Evolutionary conservation across 306 rosid species (phyloP).

Genomic region (Fragaria ananassa): DNA sequence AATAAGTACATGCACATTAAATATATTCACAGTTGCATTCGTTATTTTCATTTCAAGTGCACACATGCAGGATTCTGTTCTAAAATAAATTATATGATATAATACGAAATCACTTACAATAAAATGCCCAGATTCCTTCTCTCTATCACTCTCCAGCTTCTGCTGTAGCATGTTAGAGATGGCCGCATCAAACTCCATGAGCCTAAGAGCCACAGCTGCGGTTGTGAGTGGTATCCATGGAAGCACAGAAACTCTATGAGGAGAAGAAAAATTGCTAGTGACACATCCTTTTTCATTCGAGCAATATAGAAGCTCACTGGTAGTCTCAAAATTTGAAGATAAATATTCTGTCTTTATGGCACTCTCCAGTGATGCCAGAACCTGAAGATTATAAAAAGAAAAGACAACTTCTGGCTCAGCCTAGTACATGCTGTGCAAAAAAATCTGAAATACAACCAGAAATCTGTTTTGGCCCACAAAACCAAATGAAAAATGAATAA

Average conservation of each 20-base stretch:
- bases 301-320: slow-evolving; percentile 52
- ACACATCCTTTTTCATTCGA: slow-evolving; percentile 27
- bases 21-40: neutral
- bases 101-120: slow-evolving; percentile 35
- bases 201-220: slow-evolving; percentile 68
- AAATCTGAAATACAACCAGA: neutral
- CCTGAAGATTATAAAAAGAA: slow-evolving; percentile 32
- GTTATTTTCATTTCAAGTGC: neutral
- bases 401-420: neutral
- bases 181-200: slow-evolving; percentile 66
- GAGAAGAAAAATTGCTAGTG: slow-evolving; percentile 21
- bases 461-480: neutral
- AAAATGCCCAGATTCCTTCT: slow-evolving; percentile 36
- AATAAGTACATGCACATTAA: neutral
- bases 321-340: slow-evolving; percentile 53
- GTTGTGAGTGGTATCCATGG: slow-evolving; percentile 76
- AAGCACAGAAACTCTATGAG: slow-evolving; percentile 42
- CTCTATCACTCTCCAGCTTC: slow-evolving; percentile 47
- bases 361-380: slow-evolving; percentile 56
- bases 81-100: slow-evolving; percentile 16
- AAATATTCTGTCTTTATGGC: slow-evolving; percentile 54
- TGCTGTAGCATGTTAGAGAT: slow-evolving; percentile 43
- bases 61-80: neutral
- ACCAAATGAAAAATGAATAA: neutral
- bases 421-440: neutral